Conservation (phyloP, 768 basidiomycete genomes). For the Hirschioporus abietinus region DNA sequence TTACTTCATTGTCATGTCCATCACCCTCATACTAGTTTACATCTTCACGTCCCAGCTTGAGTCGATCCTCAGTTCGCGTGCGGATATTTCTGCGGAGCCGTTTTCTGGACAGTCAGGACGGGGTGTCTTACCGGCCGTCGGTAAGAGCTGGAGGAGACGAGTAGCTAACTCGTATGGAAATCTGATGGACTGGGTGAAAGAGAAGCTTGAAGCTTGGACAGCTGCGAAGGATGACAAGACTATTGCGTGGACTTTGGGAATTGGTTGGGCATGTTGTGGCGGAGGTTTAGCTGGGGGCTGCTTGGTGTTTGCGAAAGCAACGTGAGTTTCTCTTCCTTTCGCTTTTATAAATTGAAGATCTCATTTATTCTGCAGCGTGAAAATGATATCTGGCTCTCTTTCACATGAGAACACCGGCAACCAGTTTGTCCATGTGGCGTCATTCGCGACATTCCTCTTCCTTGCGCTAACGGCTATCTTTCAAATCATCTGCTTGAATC, state of each 20-base stretch:
- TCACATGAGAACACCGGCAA: conserved; percentile 81
- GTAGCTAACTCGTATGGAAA: conserved; percentile 37
- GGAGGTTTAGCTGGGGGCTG: conserved; percentile 87
- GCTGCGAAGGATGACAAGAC: conserved; percentile 78
- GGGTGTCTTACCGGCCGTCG: conserved; percentile 6
- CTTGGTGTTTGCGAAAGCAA: conserved; percentile 79
- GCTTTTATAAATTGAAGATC: conserved; percentile 11
- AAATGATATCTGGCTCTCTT: conserved; percentile 68
- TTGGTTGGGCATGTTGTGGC: conserved; percentile 91
- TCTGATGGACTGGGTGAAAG: conserved; percentile 48
- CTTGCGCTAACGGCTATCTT: conserved; percentile 69
- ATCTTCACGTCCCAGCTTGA: conserved; percentile 71
- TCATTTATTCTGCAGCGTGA: conserved; percentile 45
- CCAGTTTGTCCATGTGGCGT: conserved; percentile 77
- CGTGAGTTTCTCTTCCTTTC: conserved; percentile 35
- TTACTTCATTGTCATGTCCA: conserved; percentile 78
- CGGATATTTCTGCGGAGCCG: conserved; percentile 61
- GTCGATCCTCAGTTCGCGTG: conserved; percentile 61
- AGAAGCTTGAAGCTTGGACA: conserved; percentile 69
- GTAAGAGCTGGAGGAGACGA: conserved; percentile 26
- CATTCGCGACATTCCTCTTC: conserved; percentile 62
- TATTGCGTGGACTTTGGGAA: conserved; percentile 86
- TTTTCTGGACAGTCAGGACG: conserved; percentile 27
- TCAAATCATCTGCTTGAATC: conserved; percentile 90
- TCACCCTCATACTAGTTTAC: conserved; percentile 60